Base-by-base conservation (phyloP, 139 green algal species). In the Raphidocelis subcapitata region DNA sequence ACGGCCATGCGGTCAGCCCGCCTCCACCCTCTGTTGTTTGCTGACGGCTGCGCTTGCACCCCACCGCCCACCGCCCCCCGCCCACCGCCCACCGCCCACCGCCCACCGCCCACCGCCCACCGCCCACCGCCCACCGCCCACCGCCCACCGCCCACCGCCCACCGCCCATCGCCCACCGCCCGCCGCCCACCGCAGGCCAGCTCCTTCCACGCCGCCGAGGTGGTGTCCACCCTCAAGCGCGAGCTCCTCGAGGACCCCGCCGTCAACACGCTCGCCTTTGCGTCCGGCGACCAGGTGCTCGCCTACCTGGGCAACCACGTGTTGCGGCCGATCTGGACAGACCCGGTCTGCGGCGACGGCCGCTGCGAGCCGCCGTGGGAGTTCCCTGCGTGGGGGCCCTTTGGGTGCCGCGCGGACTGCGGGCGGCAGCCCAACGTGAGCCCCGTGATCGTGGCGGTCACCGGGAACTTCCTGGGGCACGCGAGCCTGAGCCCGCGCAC, bases 361-460 rank as follows among this genome's bases (percentile, higher is more conserved):
- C 85, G 81, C 28, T 93, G 88, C 69, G 82, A 92, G 69, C 83
- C 74, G 71, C 88, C 88, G 21, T 92, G 84, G 84, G 88, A 93
- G 84, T 92, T 87, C 51, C 84, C 88, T 14, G 79, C 88, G 10
- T 93, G 77, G 73, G 88, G 88, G 18, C 78, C 81, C 32, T 93
- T 93, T 77, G 88, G 88, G 29, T 93, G 88, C 56, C 54, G 41
- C 1, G 55, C 77, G 76, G 88, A 93, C 67, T 93, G 88, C 64
- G 88, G 88, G 0, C 1, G 69, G 20, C 86, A 90, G 62, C 57
- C 73, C 41, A 89, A 92, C 77, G 86, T 76, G 32, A 93, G 79
- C 29, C 64, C 82, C 62, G 79, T 92, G 24, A 72, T 81, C 33
- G 71, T 88, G 35, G 70, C 79, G 10, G 59, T 86, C 15, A 60